A percentile compares a stretch with the other conserved stretches of the same genome.
phyloP scores from a whole-genome alignment of 805 yeast genomes.

The Lipomyces sp. region DNA sequence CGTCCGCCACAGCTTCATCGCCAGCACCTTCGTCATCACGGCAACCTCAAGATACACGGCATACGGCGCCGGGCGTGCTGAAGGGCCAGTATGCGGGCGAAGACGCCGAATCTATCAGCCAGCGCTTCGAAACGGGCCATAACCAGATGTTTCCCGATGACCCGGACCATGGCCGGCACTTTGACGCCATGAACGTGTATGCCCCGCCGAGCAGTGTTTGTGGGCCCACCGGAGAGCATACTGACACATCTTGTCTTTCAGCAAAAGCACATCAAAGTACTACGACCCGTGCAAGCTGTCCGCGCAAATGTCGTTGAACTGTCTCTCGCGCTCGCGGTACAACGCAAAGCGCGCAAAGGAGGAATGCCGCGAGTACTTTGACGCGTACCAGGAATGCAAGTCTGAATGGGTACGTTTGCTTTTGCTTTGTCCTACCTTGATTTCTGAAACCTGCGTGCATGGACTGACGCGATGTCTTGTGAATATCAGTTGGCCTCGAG shows the following conservation, averaged over 20 bases:
- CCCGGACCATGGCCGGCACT: constrained; percentile 70
- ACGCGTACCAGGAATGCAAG: constrained; percentile 90
- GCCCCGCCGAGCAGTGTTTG: too few relatives aligned
- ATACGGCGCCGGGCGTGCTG: too few relatives aligned
- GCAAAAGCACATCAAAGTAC: constrained; percentile 74
- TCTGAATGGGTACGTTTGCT: constrained; percentile 59
- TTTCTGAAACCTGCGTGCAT: too few relatives aligned
- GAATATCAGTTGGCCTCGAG: too few relatives aligned
- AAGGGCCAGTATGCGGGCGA: neutral
- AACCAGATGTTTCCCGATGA: constrained; percentile 79
- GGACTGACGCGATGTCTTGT: too few relatives aligned
- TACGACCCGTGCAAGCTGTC: constrained; percentile 94
- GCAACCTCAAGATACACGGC: too few relatives aligned
- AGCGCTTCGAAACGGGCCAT: constrained; percentile 16
- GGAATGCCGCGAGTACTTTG: constrained; percentile 75
- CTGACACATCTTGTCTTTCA: constrained; percentile 2
- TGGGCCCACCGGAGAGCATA: too few relatives aligned
- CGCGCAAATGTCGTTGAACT: constrained; percentile 78
- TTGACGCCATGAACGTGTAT: constrained; percentile 50
- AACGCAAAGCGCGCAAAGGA: constrained; percentile 49
- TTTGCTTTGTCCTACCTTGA: too few relatives aligned
- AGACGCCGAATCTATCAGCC: constrained; percentile 5
- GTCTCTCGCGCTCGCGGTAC: constrained; percentile 74
- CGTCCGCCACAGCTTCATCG: neutral
- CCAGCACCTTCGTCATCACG: neutral